Base-by-base conservation (phyloP, 129 eudicot genomes). In the Helichrysum umbraculigerum region DNA sequence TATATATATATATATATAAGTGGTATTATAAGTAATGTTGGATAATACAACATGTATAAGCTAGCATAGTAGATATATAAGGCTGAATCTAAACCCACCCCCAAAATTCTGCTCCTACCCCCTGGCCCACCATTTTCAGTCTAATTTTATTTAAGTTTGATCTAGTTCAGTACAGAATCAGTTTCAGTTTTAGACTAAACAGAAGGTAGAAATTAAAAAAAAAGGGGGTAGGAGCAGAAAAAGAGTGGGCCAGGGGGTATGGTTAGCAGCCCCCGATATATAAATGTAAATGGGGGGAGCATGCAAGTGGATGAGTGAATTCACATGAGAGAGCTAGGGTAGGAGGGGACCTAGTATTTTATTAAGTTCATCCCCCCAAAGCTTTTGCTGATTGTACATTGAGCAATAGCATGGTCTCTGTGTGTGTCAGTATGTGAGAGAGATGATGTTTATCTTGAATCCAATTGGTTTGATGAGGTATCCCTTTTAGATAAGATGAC, bases 261-360 rank as follows among this genome's bases (percentile, higher is more conserved):
- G n/a, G n/a, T n/a, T n/a, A n/a, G n/a, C n/a, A n/a, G n/a, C n/a
- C n/a, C n/a, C n/a, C n/a, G 14, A 67, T 19, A 47, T 35, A 57
- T 64, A 61, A 25, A 39, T 71, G 21, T 25, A 29, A 54, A 10
- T 9, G 20, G 32, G 20, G 30, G 32, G 37, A 72, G 76, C 84
- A 47, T 12, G 54, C 54, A 74, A 80, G 84, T 80, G 84, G 84
- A 74, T 74, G 71, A 29, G 75, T 50, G 47, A 80, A 60, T 74
- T 80, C 84, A 80, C 79, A 67, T 80, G 79, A 80, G 75, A 42
- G 54, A 37, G 0, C 28, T 5, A 6, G 5, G 42, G 5, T 0
- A 17, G 17, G 54, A 80, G 79, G 79, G 84, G 84, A 80, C 83
- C 83, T 80, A 74, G 58, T 74, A 74, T 67, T 63, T 3, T 61